Percentiles rank a stretch among this genome's conserved stretches.
These are phyloP conservation scores for Phalaenopsis hybrid DNA, from an alignment of 116 monocot genomes.

Conservation along the genomic window DNA sequence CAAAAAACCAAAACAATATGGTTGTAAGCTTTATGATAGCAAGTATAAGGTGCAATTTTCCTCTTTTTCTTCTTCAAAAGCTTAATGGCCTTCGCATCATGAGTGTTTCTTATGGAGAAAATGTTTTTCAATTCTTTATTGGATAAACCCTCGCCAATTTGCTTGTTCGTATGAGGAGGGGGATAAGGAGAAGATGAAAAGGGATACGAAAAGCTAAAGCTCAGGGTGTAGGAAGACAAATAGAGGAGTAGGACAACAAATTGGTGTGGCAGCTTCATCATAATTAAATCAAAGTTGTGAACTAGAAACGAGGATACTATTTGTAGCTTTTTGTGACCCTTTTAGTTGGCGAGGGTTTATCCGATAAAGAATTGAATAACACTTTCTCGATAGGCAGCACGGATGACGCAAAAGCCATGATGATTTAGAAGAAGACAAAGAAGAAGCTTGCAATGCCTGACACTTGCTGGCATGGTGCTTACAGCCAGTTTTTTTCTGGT, in stretches of 20 bases:
- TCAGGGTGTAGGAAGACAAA: not conserved
- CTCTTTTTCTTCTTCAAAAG: conserved; percentile 48
- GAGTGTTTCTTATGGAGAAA: not conserved
- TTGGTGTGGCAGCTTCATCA: not conserved
- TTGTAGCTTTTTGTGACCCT: not conserved
- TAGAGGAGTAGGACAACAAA: not conserved
- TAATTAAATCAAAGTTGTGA: not conserved
- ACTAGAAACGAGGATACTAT: not conserved
- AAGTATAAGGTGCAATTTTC: conserved; percentile 41
- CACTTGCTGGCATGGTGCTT: conserved; percentile 76
- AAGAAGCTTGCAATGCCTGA: conserved; percentile 31
- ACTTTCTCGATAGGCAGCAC: not conserved
- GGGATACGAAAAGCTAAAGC: conserved; percentile 15
- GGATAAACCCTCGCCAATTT: not conserved
- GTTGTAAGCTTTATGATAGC: conserved; percentile 72
- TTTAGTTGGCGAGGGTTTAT: not conserved
- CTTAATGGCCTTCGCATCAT: conserved; percentile 23
- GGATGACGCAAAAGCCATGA: conserved; percentile 18
- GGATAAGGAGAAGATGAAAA: conserved; percentile 11
- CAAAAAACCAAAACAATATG: conserved; percentile 51
- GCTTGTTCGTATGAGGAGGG: not conserved
- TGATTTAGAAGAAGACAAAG: conserved; percentile 51
- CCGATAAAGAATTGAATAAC: not conserved
- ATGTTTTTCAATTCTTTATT: not conserved
- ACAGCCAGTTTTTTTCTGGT: conserved; percentile 40